Evolutionary conservation across 2,329 filamentous ascomycete genomes (phyloP), one percentile per base, ranked within the genome.

Genomic region (Fusarium caatingaense): DNA sequence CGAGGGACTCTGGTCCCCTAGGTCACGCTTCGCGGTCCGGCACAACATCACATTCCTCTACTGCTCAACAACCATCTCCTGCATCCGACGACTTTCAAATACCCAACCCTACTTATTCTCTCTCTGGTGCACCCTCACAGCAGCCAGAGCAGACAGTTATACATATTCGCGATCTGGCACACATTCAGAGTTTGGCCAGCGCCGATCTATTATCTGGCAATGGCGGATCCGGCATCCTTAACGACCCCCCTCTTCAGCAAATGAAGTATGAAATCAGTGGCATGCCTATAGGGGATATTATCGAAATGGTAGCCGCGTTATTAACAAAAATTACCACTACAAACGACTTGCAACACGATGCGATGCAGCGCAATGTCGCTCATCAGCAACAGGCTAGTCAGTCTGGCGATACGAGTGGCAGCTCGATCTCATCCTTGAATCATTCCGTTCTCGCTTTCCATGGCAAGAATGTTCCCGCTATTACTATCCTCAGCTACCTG

Each of bases 301-400:
- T 99, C 78, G 95, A 98, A 80, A 98, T 99, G 96, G 96, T 99
- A 6, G 96, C 96, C 7, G 96, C 94, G 9, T 87, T 99, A 25
- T 85, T 99, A 67, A 97, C 95, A 60, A 98, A 98, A 80, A 99
- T 99, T 74, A 98, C 96, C 8, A 93, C 93, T 6, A 98, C 95
- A 60, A 99, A 99, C 78, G 96, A 99, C 78, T 84, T 91, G 54
- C 94, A 98, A 78, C 95, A 98, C 80, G 93, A 98, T 78, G 92
- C 94, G 69, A 82, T 97, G 71, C 93, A 98, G 80, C 89, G 93
- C 59, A 89, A 88, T 65, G 86, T 84, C 5, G 80, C 84, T n/a
- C 86, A 88, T 61, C 85, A 88, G 66, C 86, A 87, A 60, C 87
- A 88, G 69, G 86, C 85, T 47, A 83, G 77, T 67, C 80, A 82